A percentile compares a stretch with the other conserved stretches of the same genome.
phyloP scores from a whole-genome alignment of 345 rosid genomes.

The Populus deltoides region DNA sequence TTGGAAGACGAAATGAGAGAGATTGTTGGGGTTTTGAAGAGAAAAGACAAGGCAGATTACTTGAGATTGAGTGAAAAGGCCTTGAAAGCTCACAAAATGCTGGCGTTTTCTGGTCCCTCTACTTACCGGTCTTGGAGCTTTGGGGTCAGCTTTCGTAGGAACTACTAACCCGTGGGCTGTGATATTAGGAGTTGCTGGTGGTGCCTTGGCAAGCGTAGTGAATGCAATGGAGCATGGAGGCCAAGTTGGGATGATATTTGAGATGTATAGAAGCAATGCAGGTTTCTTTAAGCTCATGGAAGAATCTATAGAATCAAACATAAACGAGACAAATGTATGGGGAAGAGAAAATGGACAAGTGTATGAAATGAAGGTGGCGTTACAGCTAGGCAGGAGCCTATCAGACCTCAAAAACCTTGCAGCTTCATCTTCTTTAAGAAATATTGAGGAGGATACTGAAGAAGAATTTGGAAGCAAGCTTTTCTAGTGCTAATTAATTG shows the following conservation, averaged over 20 bases:
- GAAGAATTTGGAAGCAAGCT: constrained; percentile 56
- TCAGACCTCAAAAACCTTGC: constrained; percentile 42
- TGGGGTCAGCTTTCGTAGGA: constrained; percentile 39
- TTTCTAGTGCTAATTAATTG: constrained; percentile 13
- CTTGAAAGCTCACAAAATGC: constrained; percentile 34
- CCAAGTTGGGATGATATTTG: constrained; percentile 57
- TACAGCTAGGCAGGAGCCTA: constrained; percentile 49
- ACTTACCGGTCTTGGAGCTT: constrained; percentile 40
- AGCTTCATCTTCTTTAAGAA: constrained; percentile 11
- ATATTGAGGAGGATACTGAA: background rate
- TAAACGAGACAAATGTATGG: constrained; percentile 28
- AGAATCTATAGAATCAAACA: constrained; percentile 40
- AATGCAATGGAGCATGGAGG: constrained; percentile 47
- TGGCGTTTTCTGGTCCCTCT: constrained; percentile 53
- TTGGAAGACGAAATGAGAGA: constrained; percentile 44
- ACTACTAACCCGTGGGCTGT: constrained; percentile 21
- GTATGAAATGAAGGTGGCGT: constrained; percentile 36
- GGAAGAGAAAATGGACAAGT: constrained; percentile 46
- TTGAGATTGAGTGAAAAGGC: constrained; percentile 35
- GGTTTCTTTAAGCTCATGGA: constrained; percentile 45
- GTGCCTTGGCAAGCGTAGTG: constrained; percentile 39
- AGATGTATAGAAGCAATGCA: constrained; percentile 49
- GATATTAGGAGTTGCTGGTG: constrained; percentile 33
- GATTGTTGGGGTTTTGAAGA: constrained; percentile 30
- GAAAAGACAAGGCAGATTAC: constrained; percentile 47